Evolutionary conservation across 2,329 filamentous ascomycete genomes (phyloP).

Genomic region (Colletotrichum cereale): DNA sequence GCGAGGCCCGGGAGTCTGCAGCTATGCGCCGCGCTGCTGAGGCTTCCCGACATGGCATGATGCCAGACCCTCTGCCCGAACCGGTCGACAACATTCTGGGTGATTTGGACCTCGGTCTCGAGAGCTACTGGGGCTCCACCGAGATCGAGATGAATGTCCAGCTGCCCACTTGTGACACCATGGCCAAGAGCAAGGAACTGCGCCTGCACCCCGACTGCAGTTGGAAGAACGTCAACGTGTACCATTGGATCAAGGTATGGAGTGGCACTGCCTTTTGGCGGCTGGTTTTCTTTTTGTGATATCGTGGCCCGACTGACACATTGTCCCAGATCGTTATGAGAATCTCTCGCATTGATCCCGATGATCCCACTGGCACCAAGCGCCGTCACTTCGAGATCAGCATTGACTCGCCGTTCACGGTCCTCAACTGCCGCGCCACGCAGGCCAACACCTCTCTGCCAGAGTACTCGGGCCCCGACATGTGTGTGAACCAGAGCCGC

Average conservation of each 20-base stretch:
- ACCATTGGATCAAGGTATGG: constrained; percentile 94
- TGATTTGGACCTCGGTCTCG: constrained; percentile 77
- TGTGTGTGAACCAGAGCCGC: constrained; percentile 52
- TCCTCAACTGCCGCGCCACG: constrained; percentile 92
- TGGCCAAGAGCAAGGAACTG: constrained; percentile 77
- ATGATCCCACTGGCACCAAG: constrained; percentile 78
- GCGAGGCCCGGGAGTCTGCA: constrained; percentile 62
- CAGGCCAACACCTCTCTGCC: constrained; percentile 89
- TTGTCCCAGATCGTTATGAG: constrained; percentile 84
- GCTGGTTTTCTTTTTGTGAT: background rate
- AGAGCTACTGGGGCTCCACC: constrained; percentile 85
- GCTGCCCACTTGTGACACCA: constrained; percentile 87
- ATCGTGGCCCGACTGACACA: constrained; percentile 30
- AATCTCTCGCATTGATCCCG: constrained; percentile 84
- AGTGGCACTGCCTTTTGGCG: too few species aligned
- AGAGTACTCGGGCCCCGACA: constrained; percentile 74
- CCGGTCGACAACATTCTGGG: constrained; percentile 81
- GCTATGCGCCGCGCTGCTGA: constrained; percentile 66
- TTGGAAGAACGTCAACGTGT: constrained; percentile 93
- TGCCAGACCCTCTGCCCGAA: constrained; percentile 61
- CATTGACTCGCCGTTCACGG: constrained; percentile 94
- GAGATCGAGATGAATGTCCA: constrained; percentile 97
- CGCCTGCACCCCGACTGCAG: constrained; percentile 90
- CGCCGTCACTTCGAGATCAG: constrained; percentile 95
- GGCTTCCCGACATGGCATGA: constrained; percentile 56